Percentiles rank a stretch among this genome's conserved stretches.
phyloP scores from a whole-genome alignment of 2,329 filamentous ascomycete species.

The Lecanicillium sp. region DNA sequence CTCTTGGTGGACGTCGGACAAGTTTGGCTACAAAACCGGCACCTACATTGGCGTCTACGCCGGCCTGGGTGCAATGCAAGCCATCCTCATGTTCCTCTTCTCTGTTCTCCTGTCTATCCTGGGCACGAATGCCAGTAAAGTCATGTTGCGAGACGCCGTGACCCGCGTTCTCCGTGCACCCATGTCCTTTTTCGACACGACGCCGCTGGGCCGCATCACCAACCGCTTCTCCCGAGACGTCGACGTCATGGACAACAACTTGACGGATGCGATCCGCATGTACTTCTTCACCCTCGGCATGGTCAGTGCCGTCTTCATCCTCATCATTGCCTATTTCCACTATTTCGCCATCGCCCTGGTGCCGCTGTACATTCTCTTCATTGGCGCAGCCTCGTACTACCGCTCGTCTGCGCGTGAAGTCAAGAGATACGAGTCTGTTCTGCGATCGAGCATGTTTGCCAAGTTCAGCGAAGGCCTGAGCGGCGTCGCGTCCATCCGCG shows the following conservation, averaged over 20 bases:
- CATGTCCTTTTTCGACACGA: slow-evolving; percentile 97
- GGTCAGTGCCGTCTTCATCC: slow-evolving; percentile 74
- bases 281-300: slow-evolving; percentile 79
- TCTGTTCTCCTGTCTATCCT: slow-evolving; percentile 69
- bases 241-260: slow-evolving; percentile 90
- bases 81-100: slow-evolving; percentile 71
- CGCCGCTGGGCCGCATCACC: slow-evolving; percentile 87
- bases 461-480: slow-evolving; percentile 85
- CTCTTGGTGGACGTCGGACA: slow-evolving; percentile 83
- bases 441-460: slow-evolving; percentile 82
- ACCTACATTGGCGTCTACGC: slow-evolving; percentile 68
- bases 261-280: slow-evolving; percentile 86
- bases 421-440: slow-evolving; percentile 85
- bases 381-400: slow-evolving; percentile 82
- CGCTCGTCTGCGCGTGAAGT: slow-evolving; percentile 85
- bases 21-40: slow-evolving; percentile 59
- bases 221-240: slow-evolving; percentile 95
- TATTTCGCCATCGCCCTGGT: slow-evolving; percentile 64
- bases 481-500: slow-evolving; percentile 77
- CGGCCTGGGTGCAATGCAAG: slow-evolving; percentile 63
- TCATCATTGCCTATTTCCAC: slow-evolving; percentile 94
- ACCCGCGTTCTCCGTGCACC: slow-evolving; percentile 63
- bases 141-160: slow-evolving; percentile 75
- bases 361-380: slow-evolving; percentile 65
- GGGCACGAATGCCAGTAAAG: slow-evolving; percentile 74